Base-by-base conservation (phyloP, 2,329 filamentous ascomycete genomes). In the Alternaria sp. region DNA sequence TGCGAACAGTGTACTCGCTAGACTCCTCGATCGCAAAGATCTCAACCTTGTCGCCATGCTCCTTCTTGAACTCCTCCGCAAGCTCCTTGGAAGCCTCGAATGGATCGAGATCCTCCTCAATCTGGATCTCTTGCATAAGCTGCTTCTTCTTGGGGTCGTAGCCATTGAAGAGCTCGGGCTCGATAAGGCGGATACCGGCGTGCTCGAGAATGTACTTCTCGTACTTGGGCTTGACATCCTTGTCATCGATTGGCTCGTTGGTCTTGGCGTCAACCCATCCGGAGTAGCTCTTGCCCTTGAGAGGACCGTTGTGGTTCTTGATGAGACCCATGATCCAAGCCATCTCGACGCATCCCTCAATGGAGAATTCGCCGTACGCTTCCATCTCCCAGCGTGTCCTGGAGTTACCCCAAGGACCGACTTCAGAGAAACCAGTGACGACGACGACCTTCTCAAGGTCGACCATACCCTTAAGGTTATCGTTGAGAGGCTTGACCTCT, bases 291-390 rank as follows among this genome's bases (percentile, higher is more conserved):
- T 97, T 92, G 79, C 96, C 96, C 85, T 99, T 99, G 80, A 99
- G 89, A 30, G 91, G 90, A 18, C 96, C 96, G 73, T 98, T 98
- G 85, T 97, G 93, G 82, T 99, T 97, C 87, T 95, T 97, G 85
- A 99, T 98, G 64, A 98, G 89, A 77, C 96, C 96, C 95, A 98
- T 99, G 81, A 99, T 93, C 96, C 96, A 99, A 30, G 96, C 94
- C 96, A 99, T 99, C 83, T 99, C 96, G 64, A 99, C 91, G 76
- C 96, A 98, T 28, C 96, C 96, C 82, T 99, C 96, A 14, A 99
- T 88, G 9, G 96, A 98, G 84, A 99, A 99, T 77, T 97, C 88
- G 78, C 96, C 96, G 71, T 94, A 90, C 2, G 96, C 94, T 81
- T 99, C 96, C 95, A 99, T 99, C 85, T 99, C 96, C 96, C 96